Evolutionary conservation across 768 basidiomycete species (phyloP).

Genomic region (Russula earlei): DNA sequence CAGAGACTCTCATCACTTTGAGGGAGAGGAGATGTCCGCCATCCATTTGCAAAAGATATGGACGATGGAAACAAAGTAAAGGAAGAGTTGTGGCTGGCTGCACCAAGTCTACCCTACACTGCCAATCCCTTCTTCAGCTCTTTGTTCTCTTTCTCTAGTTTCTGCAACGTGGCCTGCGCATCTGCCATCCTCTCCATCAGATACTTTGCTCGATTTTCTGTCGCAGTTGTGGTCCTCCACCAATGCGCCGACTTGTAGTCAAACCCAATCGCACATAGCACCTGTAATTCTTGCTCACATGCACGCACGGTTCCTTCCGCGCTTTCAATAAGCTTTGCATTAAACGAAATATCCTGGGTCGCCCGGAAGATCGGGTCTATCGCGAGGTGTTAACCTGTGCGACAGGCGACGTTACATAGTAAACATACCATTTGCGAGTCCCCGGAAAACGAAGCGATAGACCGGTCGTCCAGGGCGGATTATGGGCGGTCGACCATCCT

Average conservation of each 20-base stretch:
- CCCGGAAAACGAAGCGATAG: conserved; percentile 75
- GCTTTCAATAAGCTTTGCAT: conserved; percentile 51
- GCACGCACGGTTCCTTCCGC: conserved; percentile 54
- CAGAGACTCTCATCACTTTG: conserved; percentile 84
- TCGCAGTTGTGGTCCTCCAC: conserved; percentile 40
- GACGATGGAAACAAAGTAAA: too few relatives aligned
- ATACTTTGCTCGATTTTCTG: conserved; percentile 52
- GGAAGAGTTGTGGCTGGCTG: too few relatives aligned
- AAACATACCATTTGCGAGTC: conserved; percentile 61
- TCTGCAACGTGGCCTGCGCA: conserved; percentile 58
- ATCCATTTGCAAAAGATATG: conserved; percentile 30
- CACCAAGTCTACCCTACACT: conserved; percentile 24
- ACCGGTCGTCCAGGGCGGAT: conserved; percentile 90
- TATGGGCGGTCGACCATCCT: conserved; percentile 71
- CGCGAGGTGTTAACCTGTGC: conserved; percentile 5
- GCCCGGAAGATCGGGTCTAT: conserved; percentile 72
- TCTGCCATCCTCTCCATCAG: conserved; percentile 67
- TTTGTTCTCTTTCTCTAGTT: conserved; percentile 60
- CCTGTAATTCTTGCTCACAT: conserved; percentile 69
- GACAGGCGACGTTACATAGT: not conserved
- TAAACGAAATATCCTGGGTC: conserved; percentile 71
- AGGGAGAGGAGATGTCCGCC: conserved; percentile 62
- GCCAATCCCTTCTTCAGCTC: conserved; percentile 53
- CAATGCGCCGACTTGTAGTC: conserved; percentile 38
- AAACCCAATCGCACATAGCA: conserved; percentile 55